These are phyloP conservation scores for Phyllosticta paracitricarpa DNA, from an alignment of 2,329 filamentous ascomycete genomes.

Conservation along the genomic window DNA sequence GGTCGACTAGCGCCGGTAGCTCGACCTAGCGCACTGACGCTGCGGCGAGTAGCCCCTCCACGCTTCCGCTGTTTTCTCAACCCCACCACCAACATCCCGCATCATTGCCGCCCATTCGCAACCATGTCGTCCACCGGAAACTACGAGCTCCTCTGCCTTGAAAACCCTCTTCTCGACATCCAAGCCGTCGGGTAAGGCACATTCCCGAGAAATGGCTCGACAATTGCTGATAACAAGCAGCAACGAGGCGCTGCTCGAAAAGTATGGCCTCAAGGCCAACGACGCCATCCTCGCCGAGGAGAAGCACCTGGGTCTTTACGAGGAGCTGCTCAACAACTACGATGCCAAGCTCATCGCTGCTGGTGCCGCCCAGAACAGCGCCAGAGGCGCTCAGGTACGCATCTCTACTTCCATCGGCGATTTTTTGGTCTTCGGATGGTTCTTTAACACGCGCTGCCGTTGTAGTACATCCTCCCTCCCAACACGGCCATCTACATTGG, in stretches of 20 bases:
- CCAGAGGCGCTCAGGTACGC: conserved; percentile 73
- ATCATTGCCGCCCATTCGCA: conserved; percentile 16
- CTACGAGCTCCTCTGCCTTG: conserved; percentile 83
- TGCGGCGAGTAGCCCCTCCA: conserved; percentile 1
- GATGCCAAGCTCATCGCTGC: conserved; percentile 91
- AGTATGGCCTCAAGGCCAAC: conserved; percentile 91
- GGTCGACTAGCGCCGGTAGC: not conserved
- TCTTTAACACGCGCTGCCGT: conserved; percentile 2
- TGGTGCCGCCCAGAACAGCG: conserved; percentile 94
- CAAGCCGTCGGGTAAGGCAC: conserved; percentile 59
- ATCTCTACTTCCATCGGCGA: not conserved
- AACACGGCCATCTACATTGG: conserved; percentile 91
- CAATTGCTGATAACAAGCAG: conserved; percentile 36
- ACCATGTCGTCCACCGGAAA: conserved; percentile 67
- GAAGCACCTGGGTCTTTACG: conserved; percentile 81
- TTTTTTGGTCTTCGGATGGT: not conserved
- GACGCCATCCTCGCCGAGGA: conserved; percentile 94
- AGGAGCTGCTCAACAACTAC: conserved; percentile 86
- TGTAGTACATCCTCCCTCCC: conserved; percentile 77
- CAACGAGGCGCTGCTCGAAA: conserved; percentile 73
- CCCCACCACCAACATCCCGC: not conserved
- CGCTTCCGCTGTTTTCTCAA: not conserved
- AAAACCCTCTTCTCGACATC: conserved; percentile 98
- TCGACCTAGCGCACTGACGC: not conserved
- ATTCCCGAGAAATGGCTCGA: not conserved